Base-by-base conservation (phyloP, 73 alveolate genomes). In the Halteria grandinella region DNA sequence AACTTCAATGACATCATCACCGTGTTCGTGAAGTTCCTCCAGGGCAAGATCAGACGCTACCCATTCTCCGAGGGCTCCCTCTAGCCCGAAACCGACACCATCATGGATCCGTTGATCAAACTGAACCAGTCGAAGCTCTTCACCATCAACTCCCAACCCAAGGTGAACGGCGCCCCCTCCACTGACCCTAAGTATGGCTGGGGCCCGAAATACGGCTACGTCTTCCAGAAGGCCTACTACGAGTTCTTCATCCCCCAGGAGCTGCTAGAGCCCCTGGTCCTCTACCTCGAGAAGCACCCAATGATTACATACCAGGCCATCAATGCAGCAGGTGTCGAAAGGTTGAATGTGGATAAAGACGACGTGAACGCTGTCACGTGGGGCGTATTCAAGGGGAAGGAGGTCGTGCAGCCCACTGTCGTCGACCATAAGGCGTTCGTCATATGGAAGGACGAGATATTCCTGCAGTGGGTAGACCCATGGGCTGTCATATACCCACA, bases 321-420 rank as follows among this genome's bases (percentile, higher is more conserved):
- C 55, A 84, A 76, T 55, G 17, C 45, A 11, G 43, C n/a, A 18
- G 83, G 79, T 23, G 83, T 31, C 33, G 52, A 70, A 53, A 36
- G 24, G 6, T 32, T 23, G 24, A 88, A 88, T 50, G 83, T 83
- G 14, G 21, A 33, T 8, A 58, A 63, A 21, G 75, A 63, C 14
- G 76, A 75, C 47, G 95, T 88, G 7, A 88, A 81, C 31, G 95
- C 95, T 32, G 90, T 83, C 12, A 83, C 95, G 15, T 88, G 95
- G 95, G 95, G 95, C 0, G 86, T 88, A 0, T 88, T 88, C 80
- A 69, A 73, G 23, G 80, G 74, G 21, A 47, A 45, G 28, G 95
- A 88, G 57, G 43, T 88, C 29, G 25, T 69, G 1, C 82, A 88
- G 72, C 95, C 95, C 0, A 88, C 95, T 11, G 90, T 88, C 0